Evolutionary conservation across 768 basidiomycete species (phyloP).

Genomic region (Sistotremastrum suecicum): DNA sequence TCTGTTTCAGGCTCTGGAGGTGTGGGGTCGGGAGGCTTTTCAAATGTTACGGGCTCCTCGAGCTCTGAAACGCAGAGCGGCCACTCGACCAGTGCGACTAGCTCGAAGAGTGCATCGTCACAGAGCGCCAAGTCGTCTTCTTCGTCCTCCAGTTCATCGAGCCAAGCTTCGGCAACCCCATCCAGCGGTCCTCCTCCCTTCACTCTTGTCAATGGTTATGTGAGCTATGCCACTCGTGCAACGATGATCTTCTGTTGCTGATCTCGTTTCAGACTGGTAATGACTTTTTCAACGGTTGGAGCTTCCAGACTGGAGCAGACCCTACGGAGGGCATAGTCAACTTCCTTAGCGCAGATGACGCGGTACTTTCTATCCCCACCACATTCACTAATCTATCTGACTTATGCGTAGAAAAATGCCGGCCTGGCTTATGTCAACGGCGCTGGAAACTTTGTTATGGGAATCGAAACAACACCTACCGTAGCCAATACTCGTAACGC

Average conservation of each 20-base stretch:
- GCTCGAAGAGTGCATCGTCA: no score
- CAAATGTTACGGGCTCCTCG: no score
- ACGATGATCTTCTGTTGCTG: slow-evolving; percentile 17
- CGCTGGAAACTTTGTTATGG: slow-evolving; percentile 73
- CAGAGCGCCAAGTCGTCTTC: no score
- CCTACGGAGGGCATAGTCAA: slow-evolving; percentile 66
- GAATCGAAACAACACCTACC: slow-evolving; percentile 68
- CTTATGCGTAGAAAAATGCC: slow-evolving; percentile 26
- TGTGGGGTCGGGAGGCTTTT: no score
- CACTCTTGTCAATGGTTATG: slow-evolving; percentile 7
- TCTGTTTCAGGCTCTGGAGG: no score
- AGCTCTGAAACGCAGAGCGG: no score
- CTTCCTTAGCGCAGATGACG: slow-evolving; percentile 49
- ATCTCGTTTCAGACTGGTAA: slow-evolving; percentile 24
- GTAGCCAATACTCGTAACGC: slow-evolving; percentile 59
- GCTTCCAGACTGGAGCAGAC: slow-evolving; percentile 54
- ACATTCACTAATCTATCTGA: background rate
- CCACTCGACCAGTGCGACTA: no score
- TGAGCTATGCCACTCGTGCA: slow-evolving; percentile 46
- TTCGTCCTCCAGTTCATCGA: no score
- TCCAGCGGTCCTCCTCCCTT: slow-evolving; percentile 8
- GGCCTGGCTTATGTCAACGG: slow-evolving; percentile 53
- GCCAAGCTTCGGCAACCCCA: slow-evolving; percentile 1
- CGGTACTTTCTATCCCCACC: slow-evolving; percentile 23
- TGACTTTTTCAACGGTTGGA: slow-evolving; percentile 73